Base-by-base conservation (phyloP, 1,284 basidiomycete species). In the Ceratobasidium sp. region DNA sequence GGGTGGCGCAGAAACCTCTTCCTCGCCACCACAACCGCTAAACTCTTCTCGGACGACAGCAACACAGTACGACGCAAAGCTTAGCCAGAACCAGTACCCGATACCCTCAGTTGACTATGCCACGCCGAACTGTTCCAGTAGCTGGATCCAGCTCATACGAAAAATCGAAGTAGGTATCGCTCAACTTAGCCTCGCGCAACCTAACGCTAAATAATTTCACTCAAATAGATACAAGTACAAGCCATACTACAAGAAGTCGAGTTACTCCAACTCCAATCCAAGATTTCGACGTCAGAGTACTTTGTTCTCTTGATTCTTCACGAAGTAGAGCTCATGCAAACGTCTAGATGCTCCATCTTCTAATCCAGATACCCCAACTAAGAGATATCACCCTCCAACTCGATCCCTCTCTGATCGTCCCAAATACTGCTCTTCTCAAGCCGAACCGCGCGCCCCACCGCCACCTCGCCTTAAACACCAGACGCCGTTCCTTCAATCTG, bases 201-300 rank as follows among this genome's bases (percentile, higher is more conserved):
- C n/a, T 4, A 13, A 60, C 39, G 39, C 56, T 45, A 26, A 66
- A 17, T n/a, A 45, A 71, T 17, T n/a, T 26, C 20, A 49, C 15
- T 11, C 26, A n/a, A 47, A 71, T 26, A 71, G 68, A 33, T 49
- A 60, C 28, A 58, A 54, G 6, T 60, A 71, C 33, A 71, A 58
- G 26, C 54, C 68, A 20, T 71, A 71, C 56, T 49, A 71, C 56
- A 54, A 28, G 54, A 45, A 71, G 35, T 8, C 51, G n/a, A 39
- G 23, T 28, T 35, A 37, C 37, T 8, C 49, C n/a, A 23, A 39
- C 28, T 17, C 33, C 33, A 56, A 69, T 8, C 17, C 53, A 26
- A 51, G 23, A 23, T 42, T 23, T 17, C 67, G 37, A 23, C 51
- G 37, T 8, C 47, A 58, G 39, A 39, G 67, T 69, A 45, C 11